A percentile compares a stretch with the other conserved stretches of the same genome.
Evolutionary conservation across 306 rosid species (phyloP).

Genomic region (Echinosophora koreensis): DNA sequence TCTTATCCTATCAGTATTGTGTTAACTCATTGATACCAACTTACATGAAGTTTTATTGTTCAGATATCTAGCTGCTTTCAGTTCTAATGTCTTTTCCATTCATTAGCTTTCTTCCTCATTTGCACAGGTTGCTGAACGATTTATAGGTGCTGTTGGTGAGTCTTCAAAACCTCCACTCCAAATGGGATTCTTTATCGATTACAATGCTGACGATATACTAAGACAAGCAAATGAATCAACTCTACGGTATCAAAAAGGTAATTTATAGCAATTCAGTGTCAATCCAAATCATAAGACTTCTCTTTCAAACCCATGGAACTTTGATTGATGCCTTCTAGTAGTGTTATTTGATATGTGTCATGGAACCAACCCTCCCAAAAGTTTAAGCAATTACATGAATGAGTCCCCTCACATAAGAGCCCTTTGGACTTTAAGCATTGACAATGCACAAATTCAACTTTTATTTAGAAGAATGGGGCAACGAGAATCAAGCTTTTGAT

Average conservation of each 20-base stretch:
- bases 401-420: too few relatives aligned
- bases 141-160: constrained; percentile 65
- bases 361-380: too few relatives aligned
- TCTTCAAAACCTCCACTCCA: constrained; percentile 61
- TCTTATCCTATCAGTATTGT: constrained; percentile 11
- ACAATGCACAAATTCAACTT: too few relatives aligned
- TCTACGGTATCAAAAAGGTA: constrained; percentile 74
- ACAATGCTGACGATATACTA: constrained; percentile 65
- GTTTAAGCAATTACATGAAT: too few relatives aligned
- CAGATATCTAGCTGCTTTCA: constrained; percentile 1
- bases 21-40: constrained; percentile 11
- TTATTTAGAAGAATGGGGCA: too few relatives aligned
- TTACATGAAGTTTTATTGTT: constrained; percentile 17
- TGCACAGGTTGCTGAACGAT: constrained; percentile 77
- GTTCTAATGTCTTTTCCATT: constrained; percentile 1
- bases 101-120: constrained; percentile 3
- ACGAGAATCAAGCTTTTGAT: too few relatives aligned
- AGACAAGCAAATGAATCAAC: constrained; percentile 83
- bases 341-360: not conserved
- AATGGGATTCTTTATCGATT: constrained; percentile 86
- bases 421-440: too few relatives aligned
- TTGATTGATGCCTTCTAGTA: not conserved
- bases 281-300: not conserved
- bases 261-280: constrained; percentile 29
- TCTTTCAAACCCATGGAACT: constrained; percentile 14